phyloP scores from a whole-genome alignment of 176 grass and related monocot species.

The Zoysia pacifica region DNA sequence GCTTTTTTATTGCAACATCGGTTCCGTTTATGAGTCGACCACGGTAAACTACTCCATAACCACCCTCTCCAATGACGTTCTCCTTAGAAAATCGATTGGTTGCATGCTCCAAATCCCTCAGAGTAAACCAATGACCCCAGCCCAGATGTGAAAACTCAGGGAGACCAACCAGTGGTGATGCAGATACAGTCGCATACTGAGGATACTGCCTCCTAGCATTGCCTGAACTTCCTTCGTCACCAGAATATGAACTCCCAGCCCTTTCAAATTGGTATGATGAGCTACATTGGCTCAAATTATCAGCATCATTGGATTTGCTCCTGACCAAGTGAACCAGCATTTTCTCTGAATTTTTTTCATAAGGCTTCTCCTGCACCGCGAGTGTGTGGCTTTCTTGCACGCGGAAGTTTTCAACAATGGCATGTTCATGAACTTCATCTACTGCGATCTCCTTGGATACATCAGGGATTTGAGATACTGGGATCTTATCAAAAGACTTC shows the following conservation, averaged over 20 bases:
- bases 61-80: constrained; percentile 34
- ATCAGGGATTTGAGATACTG: constrained; percentile 66
- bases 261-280: constrained; percentile 61
- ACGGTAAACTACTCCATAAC: constrained; percentile 31
- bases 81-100: constrained; percentile 37
- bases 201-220: constrained; percentile 40
- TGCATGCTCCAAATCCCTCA: constrained; percentile 32
- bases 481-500: constrained; percentile 47
- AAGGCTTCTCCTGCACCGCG: constrained; percentile 33
- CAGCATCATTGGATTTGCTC: constrained; percentile 54
- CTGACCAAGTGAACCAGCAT: constrained; percentile 36
- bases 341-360: constrained; percentile 15
- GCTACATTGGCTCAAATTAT: constrained; percentile 69
- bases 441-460: constrained; percentile 80
- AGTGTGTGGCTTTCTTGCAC: constrained; percentile 35
- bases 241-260: constrained; percentile 56
- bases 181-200: constrained; percentile 39
- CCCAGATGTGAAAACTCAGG: constrained; percentile 62
- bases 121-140: constrained; percentile 52
- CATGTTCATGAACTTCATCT: constrained; percentile 48
- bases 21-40: constrained; percentile 30
- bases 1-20: constrained; percentile 35
- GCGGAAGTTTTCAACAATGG: constrained; percentile 41
- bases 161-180: constrained; percentile 52
- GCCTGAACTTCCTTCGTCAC: constrained; percentile 47